Base-by-base conservation (phyloP, 139 green algal genomes). In the Astrephomene gubernaculifera region DNA sequence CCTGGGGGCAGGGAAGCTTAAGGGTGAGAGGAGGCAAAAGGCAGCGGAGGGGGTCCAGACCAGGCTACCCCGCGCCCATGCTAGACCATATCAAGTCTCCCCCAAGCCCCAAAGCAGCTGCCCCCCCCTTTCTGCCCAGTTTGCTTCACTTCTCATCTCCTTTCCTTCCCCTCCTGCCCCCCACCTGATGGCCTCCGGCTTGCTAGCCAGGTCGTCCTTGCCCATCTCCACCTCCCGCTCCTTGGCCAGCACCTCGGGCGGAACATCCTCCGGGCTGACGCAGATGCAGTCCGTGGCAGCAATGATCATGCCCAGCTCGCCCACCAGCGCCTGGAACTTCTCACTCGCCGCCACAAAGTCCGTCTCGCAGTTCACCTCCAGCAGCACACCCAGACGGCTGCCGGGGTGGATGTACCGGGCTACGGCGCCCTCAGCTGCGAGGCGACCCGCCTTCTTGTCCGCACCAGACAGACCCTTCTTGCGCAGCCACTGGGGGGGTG, bases 301-400 rank as follows among this genome's bases (percentile, higher is more conserved):
- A 36, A 96, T 90, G 86, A 95, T 91, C 94, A 94, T 96, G 25
- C 74, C 87, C 82, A 93, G 57, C 86, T 90, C 87, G 60, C 35
- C 31, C 6, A 90, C 69, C 33, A 99, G 89, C 64, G 91, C 78
- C 79, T 96, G 92, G 94, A 99, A 99, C 78, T 93, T 94, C 43
- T 98, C 96, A n/a, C 87, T 91, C 4, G 94, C 90, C 0, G 96
- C 96, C 68, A 98, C 96, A 90, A 98, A 98, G 91, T 99, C 96
- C 4, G 96, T 98, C 92, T 98, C 96, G 87, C 95, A 98, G 92
- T 99, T 98, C n/a, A 98, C 89, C 92, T 99, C 96, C 65, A 98
- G 83, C 74, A 99, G 84, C 65, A 99, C 95, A 63, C 96, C 96
- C 74, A 98, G 88, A 63, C 94, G 93, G 69, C 83, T 92, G 87